A percentile compares a stretch with the other conserved stretches of the same genome.
phyloP scores from a whole-genome alignment of 495 filamentous ascomycete species.

The Penicillium antarcticum region DNA sequence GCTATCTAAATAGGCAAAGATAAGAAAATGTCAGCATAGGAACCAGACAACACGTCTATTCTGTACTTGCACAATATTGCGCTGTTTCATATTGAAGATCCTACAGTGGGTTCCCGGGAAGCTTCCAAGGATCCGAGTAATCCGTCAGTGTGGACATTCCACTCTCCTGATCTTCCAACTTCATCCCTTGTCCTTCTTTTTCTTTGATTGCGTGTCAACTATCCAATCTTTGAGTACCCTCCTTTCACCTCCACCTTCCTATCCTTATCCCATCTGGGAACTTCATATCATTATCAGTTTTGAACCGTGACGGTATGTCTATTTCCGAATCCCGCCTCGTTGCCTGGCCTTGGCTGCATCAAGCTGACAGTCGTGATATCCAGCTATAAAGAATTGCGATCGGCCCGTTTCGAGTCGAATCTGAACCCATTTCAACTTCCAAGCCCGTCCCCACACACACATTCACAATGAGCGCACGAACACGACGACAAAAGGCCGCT shows the following conservation, averaged over 20 bases:
- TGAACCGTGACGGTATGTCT: no score
- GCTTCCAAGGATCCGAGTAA: slow-evolving; percentile 24
- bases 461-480: slow-evolving; percentile 39
- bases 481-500: slow-evolving; percentile 43
- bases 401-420: neutral
- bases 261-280: slow-evolving; percentile 2
- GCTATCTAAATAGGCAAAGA: no score
- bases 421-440: no score
- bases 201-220: neutral
- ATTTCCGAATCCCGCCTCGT: no score
- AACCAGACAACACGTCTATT: no score
- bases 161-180: neutral
- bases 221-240: slow-evolving; percentile 6
- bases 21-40: no score
- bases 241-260: slow-evolving; percentile 5
- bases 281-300: neutral
- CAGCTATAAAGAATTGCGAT: neutral
- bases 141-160: slow-evolving; percentile 14
- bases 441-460: neutral
- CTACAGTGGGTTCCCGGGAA: slow-evolving; percentile 11
- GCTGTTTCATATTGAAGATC: neutral
- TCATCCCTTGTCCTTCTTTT: neutral
- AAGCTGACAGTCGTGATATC: neutral
- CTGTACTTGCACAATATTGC: no score
- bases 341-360: no score